A percentile compares a stretch with the other conserved stretches of the same genome.
These are phyloP conservation scores for Cordyceps cateniannulata DNA, from an alignment of 2,329 filamentous ascomycete genomes.

Conservation along the genomic window DNA sequence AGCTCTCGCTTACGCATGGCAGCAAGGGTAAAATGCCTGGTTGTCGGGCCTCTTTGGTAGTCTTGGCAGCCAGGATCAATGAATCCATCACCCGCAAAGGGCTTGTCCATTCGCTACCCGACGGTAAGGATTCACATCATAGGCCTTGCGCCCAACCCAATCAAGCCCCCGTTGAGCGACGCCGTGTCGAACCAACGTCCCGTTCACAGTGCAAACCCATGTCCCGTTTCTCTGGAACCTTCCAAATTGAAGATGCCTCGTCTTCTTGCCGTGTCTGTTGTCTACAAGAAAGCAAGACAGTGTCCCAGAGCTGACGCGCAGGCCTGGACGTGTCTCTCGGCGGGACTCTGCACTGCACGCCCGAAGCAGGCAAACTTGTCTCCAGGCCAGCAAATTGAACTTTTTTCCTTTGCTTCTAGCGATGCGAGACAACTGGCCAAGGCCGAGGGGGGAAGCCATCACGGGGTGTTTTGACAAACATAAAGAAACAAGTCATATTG, in stretches of 20 bases:
- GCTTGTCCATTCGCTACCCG: not conserved
- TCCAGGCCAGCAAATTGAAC: not conserved
- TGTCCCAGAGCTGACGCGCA: not conserved
- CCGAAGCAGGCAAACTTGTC: too few species aligned
- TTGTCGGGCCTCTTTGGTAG: too few species aligned
- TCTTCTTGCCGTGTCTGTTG: not conserved
- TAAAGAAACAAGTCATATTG: slow-evolving; percentile 2
- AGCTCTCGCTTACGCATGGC: too few species aligned
- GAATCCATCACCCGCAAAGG: not conserved
- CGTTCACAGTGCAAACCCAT: too few species aligned
- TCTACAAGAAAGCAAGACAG: not conserved
- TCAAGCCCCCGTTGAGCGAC: not conserved
- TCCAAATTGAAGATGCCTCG: not conserved
- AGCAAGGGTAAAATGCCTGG: too few species aligned
- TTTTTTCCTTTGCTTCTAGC: not conserved
- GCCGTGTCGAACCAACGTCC: not conserved
- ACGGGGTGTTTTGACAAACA: not conserved
- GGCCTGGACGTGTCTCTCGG: not conserved
- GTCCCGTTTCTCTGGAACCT: not conserved
- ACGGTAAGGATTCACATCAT: not conserved
- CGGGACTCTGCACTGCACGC: not conserved
- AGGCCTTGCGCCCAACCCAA: not conserved
- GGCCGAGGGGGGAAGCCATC: not conserved
- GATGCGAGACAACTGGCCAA: not conserved
- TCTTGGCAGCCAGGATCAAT: not conserved